phyloP scores from a whole-genome alignment of 495 filamentous ascomycete genomes.

The Clohesyomyces aquaticus region DNA sequence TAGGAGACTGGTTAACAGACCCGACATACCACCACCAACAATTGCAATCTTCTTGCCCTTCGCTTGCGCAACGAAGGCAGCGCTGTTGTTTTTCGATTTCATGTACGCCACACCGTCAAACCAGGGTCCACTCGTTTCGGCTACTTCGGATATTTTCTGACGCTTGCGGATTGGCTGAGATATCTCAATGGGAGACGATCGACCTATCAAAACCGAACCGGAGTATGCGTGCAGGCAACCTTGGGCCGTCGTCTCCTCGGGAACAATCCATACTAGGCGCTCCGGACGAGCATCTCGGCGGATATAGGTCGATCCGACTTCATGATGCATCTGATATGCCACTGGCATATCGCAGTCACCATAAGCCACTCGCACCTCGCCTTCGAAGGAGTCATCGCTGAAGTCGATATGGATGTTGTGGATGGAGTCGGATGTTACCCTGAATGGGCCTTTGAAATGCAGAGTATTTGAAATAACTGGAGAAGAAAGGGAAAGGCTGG shows the following conservation, averaged over 20 bases:
- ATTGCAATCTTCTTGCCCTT: conserved; percentile 65
- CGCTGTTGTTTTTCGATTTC: conserved; percentile 56
- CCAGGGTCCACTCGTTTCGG: conserved; percentile 65
- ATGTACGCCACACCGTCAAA: conserved; percentile 59
- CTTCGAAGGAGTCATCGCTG: conserved; percentile 21
- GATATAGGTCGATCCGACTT: conserved; percentile 29
- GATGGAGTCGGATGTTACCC: conserved; percentile 23
- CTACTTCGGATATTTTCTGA: conserved; percentile 43
- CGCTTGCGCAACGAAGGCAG: conserved; percentile 56
- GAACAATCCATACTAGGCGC: conserved; percentile 58
- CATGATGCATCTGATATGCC: conserved; percentile 16
- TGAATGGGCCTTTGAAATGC: conserved; percentile 19
- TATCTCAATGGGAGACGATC: conserved; percentile 50
- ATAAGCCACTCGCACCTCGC: conserved; percentile 28
- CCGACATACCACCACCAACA: conserved; percentile 70
- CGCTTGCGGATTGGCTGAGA: conserved; percentile 43
- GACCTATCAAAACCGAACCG: conserved; percentile 48
- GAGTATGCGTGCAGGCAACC: conserved; percentile 60
- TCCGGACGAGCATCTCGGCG: conserved; percentile 17
- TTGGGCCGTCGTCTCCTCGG: conserved; percentile 48
- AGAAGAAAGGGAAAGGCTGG: not conserved
- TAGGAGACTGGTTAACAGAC: conserved; percentile 60
- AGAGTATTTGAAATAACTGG: conserved; percentile 21
- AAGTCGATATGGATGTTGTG: conserved; percentile 33
- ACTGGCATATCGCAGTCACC: conserved; percentile 28